A percentile compares a stretch with the other conserved stretches of the same genome.
phyloP scores from a whole-genome alignment of 306 rosid species.

The Quercus agrifolia region DNA sequence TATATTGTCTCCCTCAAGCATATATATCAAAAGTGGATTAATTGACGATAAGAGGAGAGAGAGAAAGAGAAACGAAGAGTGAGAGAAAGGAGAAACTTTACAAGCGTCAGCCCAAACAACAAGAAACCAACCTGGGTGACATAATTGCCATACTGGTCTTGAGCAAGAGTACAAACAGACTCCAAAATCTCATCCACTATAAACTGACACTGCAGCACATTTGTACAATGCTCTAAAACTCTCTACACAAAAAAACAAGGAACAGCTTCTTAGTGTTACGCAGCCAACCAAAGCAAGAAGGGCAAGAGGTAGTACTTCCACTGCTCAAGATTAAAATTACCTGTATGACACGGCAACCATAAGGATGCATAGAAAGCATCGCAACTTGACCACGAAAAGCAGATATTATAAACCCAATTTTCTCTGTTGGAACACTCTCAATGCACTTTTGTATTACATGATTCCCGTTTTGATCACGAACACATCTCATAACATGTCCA shows the following conservation, averaged over 20 bases:
- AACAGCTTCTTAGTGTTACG: background rate
- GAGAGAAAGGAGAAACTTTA: background rate
- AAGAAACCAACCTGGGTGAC: constrained; percentile 55
- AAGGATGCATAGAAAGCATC: constrained; percentile 51
- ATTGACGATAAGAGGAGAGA: background rate
- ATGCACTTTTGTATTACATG: constrained; percentile 70
- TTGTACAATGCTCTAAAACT: constrained; percentile 58
- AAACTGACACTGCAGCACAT: constrained; percentile 51
- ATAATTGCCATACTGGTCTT: constrained; percentile 65
- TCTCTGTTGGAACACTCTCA: constrained; percentile 50
- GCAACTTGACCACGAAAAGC: constrained; percentile 55
- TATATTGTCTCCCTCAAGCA: background rate
- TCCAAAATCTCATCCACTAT: constrained; percentile 63
- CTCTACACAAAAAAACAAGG: constrained; percentile 38
- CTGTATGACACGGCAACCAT: constrained; percentile 68
- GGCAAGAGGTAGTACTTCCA: background rate
- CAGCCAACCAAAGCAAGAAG: background rate
- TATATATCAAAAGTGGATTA: background rate
- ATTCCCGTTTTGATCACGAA: constrained; percentile 65
- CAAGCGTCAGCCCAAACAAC: background rate
- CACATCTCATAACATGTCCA: constrained; percentile 60
- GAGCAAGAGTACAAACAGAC: constrained; percentile 54
- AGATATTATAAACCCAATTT: constrained; percentile 46
- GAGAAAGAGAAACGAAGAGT: background rate
- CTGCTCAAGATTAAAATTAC: constrained; percentile 19